Conservation (phyloP, 139 green algal genomes). For the Astrephomene gubernaculifera region DNA sequence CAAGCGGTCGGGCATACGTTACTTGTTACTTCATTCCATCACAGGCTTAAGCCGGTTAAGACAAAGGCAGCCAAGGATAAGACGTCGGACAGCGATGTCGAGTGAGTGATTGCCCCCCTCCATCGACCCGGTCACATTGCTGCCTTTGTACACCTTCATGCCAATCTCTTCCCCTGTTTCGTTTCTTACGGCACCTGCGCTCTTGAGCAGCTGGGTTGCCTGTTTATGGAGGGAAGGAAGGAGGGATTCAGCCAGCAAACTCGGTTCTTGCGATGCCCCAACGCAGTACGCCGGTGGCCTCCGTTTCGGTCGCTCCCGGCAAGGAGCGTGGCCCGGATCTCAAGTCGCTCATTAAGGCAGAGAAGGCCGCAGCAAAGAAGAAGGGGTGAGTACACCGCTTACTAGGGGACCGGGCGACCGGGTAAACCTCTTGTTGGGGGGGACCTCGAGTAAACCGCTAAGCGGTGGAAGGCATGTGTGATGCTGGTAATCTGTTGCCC, state of each 20-base stretch:
- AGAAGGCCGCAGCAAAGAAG: conserved; percentile 51
- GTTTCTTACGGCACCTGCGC: background rate
- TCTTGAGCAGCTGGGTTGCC: background rate
- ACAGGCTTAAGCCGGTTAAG: conserved; percentile 4
- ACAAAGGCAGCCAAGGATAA: background rate
- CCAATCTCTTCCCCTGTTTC: background rate
- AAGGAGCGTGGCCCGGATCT: conserved; percentile 49
- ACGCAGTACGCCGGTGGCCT: background rate
- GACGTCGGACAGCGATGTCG: conserved; percentile 22
- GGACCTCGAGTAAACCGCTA: no score
- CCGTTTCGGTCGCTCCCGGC: background rate
- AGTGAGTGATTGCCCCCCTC: background rate
- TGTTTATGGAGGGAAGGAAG: background rate
- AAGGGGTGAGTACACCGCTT: conserved; percentile 21
- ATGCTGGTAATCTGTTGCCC: background rate
- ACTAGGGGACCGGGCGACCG: no score
- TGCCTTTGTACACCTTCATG: background rate
- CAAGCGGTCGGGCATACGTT: background rate
- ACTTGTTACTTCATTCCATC: background rate
- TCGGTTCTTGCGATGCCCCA: background rate
- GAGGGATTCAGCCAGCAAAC: background rate
- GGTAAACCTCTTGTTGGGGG: no score
- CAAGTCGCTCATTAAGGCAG: conserved; percentile 66
- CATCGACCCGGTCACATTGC: background rate
- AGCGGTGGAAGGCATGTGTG: no score